These are phyloP conservation scores for Glaciozyma antarctica DNA, from an alignment of 768 basidiomycete genomes.

Conservation along the genomic window DNA sequence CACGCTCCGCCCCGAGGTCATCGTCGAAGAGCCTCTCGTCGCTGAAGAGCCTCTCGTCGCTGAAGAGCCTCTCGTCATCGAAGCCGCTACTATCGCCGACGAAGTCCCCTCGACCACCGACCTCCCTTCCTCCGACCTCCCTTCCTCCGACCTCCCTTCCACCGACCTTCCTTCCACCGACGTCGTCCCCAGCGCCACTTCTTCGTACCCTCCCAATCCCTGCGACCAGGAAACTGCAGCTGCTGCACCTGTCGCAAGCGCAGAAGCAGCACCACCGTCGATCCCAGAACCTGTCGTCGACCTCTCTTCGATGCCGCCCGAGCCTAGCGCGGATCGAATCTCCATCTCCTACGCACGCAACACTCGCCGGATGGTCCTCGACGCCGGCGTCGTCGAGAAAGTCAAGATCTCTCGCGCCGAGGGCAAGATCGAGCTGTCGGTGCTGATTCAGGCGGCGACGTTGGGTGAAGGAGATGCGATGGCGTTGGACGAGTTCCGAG, in stretches of 20 bases:
- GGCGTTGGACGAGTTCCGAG: conserved; percentile 22
- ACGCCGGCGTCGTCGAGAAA: conserved; percentile 74
- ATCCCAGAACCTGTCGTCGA: background rate
- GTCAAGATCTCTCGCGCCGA: conserved; percentile 71
- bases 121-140: too few relatives aligned
- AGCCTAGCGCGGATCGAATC: conserved; percentile 43
- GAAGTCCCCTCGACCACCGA: background rate
- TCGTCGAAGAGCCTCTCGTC: background rate
- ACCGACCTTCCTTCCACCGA: too few relatives aligned
- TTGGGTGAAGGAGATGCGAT: conserved; percentile 12
- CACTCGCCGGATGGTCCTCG: conserved; percentile 71
- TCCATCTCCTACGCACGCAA: conserved; percentile 92
- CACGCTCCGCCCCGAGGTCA: background rate
- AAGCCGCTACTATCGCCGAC: background rate
- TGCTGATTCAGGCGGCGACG: conserved; percentile 42
- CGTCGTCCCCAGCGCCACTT: background rate
- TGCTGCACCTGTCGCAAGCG: conserved; percentile 8
- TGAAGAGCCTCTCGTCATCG: background rate
- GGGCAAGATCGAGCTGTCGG: conserved; percentile 71
- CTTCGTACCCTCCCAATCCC: conserved; percentile 1
- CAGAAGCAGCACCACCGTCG: background rate
- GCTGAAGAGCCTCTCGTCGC: background rate
- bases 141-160: too few relatives aligned
- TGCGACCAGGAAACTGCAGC: background rate
- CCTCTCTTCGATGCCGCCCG: conserved; percentile 13